A percentile compares a stretch with the other conserved stretches of the same genome.
These are phyloP conservation scores for Mollisia scopiformis DNA, from an alignment of 2,329 filamentous ascomycete genomes.

Conservation along the genomic window DNA sequence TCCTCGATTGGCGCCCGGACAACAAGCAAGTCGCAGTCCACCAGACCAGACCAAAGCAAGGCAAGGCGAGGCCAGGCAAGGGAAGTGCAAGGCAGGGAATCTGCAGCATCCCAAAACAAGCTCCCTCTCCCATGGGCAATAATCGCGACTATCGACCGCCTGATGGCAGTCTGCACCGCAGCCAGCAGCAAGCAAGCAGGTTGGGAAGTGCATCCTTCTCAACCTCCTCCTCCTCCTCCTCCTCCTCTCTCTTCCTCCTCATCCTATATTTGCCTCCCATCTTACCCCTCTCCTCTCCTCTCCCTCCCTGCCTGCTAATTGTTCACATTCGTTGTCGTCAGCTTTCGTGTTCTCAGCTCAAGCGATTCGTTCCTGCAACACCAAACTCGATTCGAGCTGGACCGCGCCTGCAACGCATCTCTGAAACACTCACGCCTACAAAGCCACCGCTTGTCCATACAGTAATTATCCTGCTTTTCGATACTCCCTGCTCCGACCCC, in stretches of 20 bases:
- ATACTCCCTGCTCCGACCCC: conserved; percentile 8
- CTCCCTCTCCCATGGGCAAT: no score
- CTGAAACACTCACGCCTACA: conserved; percentile 17
- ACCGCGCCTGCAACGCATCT: conserved; percentile 12
- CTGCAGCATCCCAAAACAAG: conserved; percentile 14
- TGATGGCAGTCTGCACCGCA: no score
- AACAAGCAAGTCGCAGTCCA: conserved; percentile 6
- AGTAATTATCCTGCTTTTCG: conserved; percentile 7
- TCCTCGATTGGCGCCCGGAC: conserved; percentile 16
- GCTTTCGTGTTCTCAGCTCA: neutral
- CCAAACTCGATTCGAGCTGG: conserved; percentile 2
- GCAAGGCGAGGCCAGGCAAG: no score
- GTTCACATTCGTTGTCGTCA: conserved; percentile 1
- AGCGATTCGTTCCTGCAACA: conserved; percentile 13
- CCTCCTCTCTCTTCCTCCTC: neutral
- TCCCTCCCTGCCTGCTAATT: neutral
- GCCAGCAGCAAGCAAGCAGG: conserved; percentile 1
- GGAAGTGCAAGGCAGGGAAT: conserved; percentile 9
- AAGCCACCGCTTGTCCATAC: conserved; percentile 6
- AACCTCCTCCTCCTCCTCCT: neutral
- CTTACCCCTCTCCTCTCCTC: neutral
- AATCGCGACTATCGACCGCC: no score
- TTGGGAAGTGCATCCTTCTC: neutral
- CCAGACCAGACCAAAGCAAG: no score
- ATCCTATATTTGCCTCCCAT: neutral